These are phyloP conservation scores for Tetrahymena thermophila DNA, from an alignment of 73 alveolate species.

Conservation along the genomic window DNA sequence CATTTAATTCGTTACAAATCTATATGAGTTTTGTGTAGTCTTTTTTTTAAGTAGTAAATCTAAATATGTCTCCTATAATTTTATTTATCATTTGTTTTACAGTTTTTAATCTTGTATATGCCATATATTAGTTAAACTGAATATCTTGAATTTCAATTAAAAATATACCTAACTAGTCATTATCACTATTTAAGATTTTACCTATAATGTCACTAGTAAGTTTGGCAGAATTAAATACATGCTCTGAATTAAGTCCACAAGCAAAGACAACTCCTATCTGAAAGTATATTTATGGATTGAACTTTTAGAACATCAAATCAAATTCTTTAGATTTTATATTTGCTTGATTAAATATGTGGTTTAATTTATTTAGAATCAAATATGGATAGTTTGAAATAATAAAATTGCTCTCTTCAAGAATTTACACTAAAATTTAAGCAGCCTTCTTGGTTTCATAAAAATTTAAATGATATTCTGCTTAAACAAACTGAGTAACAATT, in stretches of 20 bases:
- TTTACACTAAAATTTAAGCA: background rate
- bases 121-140: background rate
- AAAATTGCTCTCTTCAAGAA: background rate
- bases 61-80: background rate
- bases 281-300: background rate
- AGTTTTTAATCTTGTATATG: background rate
- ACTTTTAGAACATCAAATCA: background rate
- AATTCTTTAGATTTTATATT: background rate
- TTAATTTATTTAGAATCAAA: background rate
- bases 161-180: background rate
- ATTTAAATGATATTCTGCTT: background rate
- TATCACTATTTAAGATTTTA: background rate
- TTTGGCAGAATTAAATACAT: background rate
- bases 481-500: background rate
- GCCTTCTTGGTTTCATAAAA: background rate
- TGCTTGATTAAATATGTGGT: background rate
- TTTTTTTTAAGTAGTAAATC: background rate
- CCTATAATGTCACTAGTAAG: background rate
- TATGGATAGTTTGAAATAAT: background rate
- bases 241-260: background rate
- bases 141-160: background rate
- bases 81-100: background rate
- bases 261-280: background rate
- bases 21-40: background rate
- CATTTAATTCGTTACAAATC: background rate